Conservation (phyloP, 306 rosid species). For the Dryas octopetala region DNA sequence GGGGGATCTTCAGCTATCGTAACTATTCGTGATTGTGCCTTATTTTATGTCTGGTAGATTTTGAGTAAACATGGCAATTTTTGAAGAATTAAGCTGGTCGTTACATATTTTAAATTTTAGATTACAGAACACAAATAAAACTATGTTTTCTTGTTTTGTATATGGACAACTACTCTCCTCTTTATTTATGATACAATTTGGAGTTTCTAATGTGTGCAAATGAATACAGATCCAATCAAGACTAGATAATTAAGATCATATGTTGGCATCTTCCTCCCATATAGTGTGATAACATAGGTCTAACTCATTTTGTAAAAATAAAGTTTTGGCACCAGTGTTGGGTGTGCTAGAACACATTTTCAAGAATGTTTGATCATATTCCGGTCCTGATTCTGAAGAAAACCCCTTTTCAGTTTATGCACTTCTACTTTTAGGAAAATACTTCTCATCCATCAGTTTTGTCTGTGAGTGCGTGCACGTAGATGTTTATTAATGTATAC, state of each 20-base stretch:
- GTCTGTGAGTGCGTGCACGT: neutral
- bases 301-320: neutral
- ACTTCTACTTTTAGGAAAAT: neutral
- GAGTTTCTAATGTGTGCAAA: constrained; percentile 1
- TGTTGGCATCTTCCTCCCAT: too few species aligned
- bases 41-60: neutral
- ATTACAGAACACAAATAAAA: neutral
- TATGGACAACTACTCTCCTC: neutral
- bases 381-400: neutral
- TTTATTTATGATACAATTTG: neutral
- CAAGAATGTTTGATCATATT: neutral
- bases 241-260: neutral
- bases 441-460: neutral
- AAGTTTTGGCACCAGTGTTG: neutral
- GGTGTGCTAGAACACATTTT: neutral
- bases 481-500: neutral
- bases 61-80: neutral
- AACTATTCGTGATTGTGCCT: neutral
- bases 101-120: neutral
- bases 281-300: too few species aligned
- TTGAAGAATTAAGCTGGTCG: neutral
- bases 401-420: neutral
- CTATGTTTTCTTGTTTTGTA: neutral
- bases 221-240: neutral
- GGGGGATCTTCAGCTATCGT: neutral